Evolutionary conservation across 371 early-diverging fungal genomes (phyloP).

Genomic region (Rhizomucor miehei): DNA sequence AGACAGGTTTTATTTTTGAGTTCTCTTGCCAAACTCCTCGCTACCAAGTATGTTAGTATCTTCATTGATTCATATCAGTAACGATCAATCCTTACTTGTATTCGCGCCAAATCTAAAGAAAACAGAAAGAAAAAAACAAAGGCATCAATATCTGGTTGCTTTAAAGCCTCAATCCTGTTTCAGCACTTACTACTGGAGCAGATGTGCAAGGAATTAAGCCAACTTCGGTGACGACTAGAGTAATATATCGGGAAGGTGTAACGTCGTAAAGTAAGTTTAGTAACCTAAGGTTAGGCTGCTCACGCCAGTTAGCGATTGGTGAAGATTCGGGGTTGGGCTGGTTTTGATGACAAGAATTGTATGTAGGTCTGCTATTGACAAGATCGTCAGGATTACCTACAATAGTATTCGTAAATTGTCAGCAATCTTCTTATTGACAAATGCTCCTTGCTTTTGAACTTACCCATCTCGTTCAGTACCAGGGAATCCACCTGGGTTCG

Average conservation of each 20-base stretch:
- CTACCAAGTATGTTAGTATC: background rate
- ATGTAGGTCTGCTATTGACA: conserved; percentile 55
- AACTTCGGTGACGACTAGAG: conserved; percentile 90
- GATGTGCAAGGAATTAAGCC: conserved; percentile 94
- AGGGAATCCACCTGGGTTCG: conserved; percentile 92
- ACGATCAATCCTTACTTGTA: conserved; percentile 38
- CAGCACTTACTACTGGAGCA: conserved; percentile 75
- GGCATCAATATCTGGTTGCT: too few relatives aligned
- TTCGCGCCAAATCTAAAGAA: conserved; percentile 53
- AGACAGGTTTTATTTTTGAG: too few relatives aligned
- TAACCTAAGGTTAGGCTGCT: conserved; percentile 69
- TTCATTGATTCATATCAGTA: background rate
- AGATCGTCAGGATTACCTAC: conserved; percentile 79
- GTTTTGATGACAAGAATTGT: conserved; percentile 17
- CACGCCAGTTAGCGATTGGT: conserved; percentile 62
- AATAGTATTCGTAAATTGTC: background rate
- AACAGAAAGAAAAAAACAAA: conserved; percentile 1
- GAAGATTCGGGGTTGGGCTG: conserved; percentile 13
- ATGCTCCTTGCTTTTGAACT: background rate
- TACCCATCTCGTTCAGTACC: conserved; percentile 93
- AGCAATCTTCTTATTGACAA: too few relatives aligned
- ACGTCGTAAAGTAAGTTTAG: conserved; percentile 91
- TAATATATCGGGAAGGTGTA: conserved; percentile 91
- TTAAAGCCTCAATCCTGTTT: background rate
- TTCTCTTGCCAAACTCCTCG: conserved; percentile 15